phyloP scores from a whole-genome alignment of 768 basidiomycete species.

The Lactifluus echinatus region DNA sequence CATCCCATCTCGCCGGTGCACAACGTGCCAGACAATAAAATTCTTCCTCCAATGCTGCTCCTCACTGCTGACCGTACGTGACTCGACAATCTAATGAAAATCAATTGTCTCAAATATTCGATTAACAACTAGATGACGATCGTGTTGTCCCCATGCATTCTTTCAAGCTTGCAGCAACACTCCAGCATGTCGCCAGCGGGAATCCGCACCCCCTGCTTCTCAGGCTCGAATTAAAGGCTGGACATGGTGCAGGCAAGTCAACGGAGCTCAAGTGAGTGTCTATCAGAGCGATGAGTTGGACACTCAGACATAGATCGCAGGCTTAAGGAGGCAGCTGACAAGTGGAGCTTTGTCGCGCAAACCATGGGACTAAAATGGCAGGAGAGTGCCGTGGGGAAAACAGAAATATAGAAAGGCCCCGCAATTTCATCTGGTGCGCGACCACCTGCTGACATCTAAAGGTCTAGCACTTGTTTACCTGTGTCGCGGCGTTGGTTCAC shows the following conservation, averaged over 20 bases:
- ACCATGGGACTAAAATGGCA: constrained; percentile 41
- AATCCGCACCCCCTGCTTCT: constrained; percentile 70
- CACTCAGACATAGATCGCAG: constrained; percentile 29
- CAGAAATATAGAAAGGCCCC: not conserved
- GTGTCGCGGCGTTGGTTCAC: constrained; percentile 12
- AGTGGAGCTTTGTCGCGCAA: constrained; percentile 68
- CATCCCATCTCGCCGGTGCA: constrained; percentile 73
- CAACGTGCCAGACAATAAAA: constrained; percentile 54
- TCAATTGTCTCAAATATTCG: not conserved
- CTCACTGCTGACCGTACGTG: constrained; percentile 74
- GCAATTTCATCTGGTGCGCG: not conserved
- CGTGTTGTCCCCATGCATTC: constrained; percentile 84
- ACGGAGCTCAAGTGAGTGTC: constrained; percentile 51
- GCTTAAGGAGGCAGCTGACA: constrained; percentile 69
- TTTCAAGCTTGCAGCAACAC: constrained; percentile 73
- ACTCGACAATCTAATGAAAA: not conserved
- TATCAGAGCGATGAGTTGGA: not conserved
- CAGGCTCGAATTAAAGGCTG: constrained; percentile 71
- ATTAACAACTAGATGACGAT: constrained; percentile 53
- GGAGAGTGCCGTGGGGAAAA: not conserved
- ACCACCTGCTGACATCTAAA: not conserved
- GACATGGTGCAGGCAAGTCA: constrained; percentile 74
- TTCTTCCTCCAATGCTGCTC: constrained; percentile 63
- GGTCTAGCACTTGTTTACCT: not conserved
- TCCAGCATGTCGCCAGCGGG: constrained; percentile 54